These are phyloP conservation scores for Atkinsonella texensis DNA, from an alignment of 2,329 filamentous ascomycete species.

Conservation along the genomic window DNA sequence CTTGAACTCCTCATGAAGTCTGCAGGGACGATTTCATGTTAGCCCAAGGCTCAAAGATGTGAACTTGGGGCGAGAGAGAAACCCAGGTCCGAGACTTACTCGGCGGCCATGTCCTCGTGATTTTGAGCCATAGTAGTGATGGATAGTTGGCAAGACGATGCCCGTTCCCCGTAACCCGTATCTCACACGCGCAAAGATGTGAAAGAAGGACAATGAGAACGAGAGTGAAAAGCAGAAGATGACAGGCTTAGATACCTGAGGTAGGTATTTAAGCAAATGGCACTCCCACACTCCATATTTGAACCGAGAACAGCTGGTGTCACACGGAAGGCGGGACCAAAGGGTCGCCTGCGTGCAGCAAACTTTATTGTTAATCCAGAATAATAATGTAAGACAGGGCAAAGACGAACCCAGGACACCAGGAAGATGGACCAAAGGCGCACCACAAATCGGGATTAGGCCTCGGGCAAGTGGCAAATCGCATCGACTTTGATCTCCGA, in stretches of 20 bases:
- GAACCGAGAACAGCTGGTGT: background rate
- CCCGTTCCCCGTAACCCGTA: background rate
- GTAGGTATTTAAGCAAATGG: background rate
- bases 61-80: background rate
- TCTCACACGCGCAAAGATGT: background rate
- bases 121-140: slow-evolving; percentile 18
- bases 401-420: background rate
- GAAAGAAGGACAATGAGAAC: background rate
- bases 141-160: background rate
- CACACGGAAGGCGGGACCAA: slow-evolving; percentile 1
- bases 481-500: background rate
- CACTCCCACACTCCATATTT: background rate
- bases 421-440: no score
- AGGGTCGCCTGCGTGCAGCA: background rate
- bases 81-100: slow-evolving; percentile 14
- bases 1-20: slow-evolving; percentile 17
- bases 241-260: background rate
- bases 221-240: background rate
- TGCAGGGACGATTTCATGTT: slow-evolving; percentile 1
- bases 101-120: slow-evolving; percentile 21
- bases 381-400: background rate
- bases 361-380: background rate
- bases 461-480: background rate
- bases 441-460: no score
- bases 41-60: no score